Conservation (phyloP, 1,139 yeast genomes). For the Sugiyamaella sp. region DNA sequence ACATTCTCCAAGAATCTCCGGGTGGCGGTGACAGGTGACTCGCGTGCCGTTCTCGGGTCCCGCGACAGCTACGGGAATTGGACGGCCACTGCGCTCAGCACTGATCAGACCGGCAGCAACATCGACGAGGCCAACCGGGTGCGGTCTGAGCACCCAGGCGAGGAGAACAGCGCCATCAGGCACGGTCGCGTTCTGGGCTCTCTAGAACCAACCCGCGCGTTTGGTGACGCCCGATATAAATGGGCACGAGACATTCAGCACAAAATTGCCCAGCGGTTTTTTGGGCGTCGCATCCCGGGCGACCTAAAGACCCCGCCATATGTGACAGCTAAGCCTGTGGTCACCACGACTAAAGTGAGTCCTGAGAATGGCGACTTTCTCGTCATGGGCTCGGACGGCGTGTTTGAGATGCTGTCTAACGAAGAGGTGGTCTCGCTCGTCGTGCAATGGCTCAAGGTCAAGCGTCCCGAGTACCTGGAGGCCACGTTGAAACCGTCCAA, state of each 20-base stretch:
- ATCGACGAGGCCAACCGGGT: conserved; percentile 85
- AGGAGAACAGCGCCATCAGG: conserved; percentile 76
- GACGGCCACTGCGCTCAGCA: conserved; percentile 84
- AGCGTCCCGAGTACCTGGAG: conserved; percentile 53
- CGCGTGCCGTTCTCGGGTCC: conserved; percentile 87
- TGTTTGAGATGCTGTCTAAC: conserved; percentile 87
- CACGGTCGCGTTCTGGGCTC: conserved; percentile 87
- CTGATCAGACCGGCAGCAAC: conserved; percentile 95
- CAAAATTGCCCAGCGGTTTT: conserved; percentile 70
- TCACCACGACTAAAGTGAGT: conserved; percentile 76
- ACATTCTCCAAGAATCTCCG: conserved; percentile 69
- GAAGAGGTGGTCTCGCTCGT: conserved; percentile 93
- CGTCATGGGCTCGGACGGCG: conserved; percentile 93
- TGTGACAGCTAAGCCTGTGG: conserved; percentile 94
- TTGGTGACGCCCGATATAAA: conserved; percentile 96
- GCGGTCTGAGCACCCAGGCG: conserved; percentile 87
- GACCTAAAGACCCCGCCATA: conserved; percentile 90
- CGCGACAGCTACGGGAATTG: conserved; percentile 64
- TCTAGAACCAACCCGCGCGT: conserved; percentile 95
- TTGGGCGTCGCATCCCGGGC: conserved; percentile 81
- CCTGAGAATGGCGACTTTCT: conserved; percentile 79
- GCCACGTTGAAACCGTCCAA: conserved; percentile 9
- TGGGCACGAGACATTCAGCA: conserved; percentile 78
- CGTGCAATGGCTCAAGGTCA: conserved; percentile 88
- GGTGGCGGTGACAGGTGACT: conserved; percentile 97